Conservation (phyloP, 768 basidiomycete species). For the Hirschioporus abietinus region DNA sequence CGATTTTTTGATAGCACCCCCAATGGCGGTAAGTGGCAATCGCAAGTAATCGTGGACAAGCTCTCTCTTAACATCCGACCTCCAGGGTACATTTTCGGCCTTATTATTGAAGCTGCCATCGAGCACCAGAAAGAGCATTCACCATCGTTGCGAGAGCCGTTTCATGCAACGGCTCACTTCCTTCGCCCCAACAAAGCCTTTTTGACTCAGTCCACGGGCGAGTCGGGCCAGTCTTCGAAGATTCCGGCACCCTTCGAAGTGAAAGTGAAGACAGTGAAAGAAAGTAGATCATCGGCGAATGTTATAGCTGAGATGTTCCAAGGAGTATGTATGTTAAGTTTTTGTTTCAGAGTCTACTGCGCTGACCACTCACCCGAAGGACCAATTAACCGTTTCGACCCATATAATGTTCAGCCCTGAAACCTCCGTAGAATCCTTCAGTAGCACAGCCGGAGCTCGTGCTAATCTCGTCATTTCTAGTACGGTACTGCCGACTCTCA, state of each 20-base stretch:
- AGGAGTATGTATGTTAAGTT: constrained; percentile 34
- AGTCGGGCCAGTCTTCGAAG: constrained; percentile 23
- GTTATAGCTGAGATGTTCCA: constrained; percentile 55
- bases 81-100: constrained; percentile 57
- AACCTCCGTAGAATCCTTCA: background rate
- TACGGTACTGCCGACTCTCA: constrained; percentile 24
- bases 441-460: background rate
- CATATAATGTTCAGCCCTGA: constrained; percentile 49
- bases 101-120: constrained; percentile 50
- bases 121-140: constrained; percentile 36
- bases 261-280: constrained; percentile 39
- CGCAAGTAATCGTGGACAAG: no score
- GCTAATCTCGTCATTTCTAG: constrained; percentile 25
- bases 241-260: constrained; percentile 39
- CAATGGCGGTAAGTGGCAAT: background rate
- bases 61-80: no score
- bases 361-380: constrained; percentile 26
- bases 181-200: constrained; percentile 24
- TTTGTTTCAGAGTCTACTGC: constrained; percentile 2
- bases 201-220: background rate
- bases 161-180: constrained; percentile 59
- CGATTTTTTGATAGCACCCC: background rate
- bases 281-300: constrained; percentile 50
- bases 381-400: constrained; percentile 37
- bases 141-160: constrained; percentile 43